Conservation (phyloP, 176 grass and related monocot species). For the Thalia dealbata region DNA sequence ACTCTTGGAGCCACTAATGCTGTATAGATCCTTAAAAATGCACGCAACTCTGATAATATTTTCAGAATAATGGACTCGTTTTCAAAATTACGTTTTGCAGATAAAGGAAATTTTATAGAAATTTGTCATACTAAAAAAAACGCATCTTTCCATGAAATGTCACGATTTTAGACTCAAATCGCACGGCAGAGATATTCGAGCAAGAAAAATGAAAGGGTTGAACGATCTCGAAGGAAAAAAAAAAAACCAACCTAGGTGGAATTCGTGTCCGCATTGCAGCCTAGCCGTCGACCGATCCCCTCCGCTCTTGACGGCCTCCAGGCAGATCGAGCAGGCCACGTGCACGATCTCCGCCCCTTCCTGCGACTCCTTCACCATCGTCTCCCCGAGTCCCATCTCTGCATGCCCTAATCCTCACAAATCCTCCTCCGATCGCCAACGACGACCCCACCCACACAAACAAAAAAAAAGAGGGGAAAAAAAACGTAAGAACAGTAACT, state of each 20-base stretch:
- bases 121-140: background rate
- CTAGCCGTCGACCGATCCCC: slow-evolving; percentile 66
- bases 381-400: slow-evolving; percentile 6
- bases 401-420: background rate
- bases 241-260: slow-evolving; percentile 56
- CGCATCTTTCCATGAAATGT: background rate
- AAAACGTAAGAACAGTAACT: background rate
- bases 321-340: slow-evolving; percentile 80
- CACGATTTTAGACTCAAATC: background rate
- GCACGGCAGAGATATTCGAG: background rate
- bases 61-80: too few species aligned
- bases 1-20: too few species aligned
- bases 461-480: too few species aligned
- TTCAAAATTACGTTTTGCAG: too few species aligned
- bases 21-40: too few species aligned
- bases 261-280: slow-evolving; percentile 88
- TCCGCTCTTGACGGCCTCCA: slow-evolving; percentile 41
- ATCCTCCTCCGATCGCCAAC: too few species aligned
- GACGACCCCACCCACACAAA: too few species aligned
- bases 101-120: background rate
- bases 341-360: slow-evolving; percentile 16
- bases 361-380: slow-evolving; percentile 2
- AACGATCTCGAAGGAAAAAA: background rate
- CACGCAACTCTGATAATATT: too few species aligned
- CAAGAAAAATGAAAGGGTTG: background rate